Conservation (phyloP, 768 basidiomycete species). For the Amanita exitialis region DNA sequence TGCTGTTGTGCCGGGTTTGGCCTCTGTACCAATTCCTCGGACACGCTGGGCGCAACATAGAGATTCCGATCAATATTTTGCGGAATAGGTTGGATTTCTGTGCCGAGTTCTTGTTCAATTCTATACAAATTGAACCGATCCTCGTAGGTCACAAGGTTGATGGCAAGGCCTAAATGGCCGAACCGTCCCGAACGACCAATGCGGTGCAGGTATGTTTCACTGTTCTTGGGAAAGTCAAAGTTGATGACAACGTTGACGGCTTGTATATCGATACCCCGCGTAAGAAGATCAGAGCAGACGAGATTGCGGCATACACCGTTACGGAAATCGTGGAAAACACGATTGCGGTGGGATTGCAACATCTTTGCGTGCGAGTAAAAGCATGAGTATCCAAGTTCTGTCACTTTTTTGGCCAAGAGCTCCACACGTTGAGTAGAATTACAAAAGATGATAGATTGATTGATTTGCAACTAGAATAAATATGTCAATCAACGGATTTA, state of each 20-base stretch:
- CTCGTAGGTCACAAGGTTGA: slow-evolving; percentile 97
- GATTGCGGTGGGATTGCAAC: slow-evolving; percentile 97
- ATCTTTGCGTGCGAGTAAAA: slow-evolving; percentile 99
- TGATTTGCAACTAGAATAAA: slow-evolving; percentile 85
- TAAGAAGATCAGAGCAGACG: slow-evolving; percentile 95
- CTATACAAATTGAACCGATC: slow-evolving; percentile 96
- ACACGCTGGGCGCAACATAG: slow-evolving; percentile 76
- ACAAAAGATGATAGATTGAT: slow-evolving; percentile 99
- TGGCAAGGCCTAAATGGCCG: slow-evolving; percentile 93
- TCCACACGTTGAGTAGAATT: slow-evolving; percentile 99
- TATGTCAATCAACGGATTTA: slow-evolving; percentile 3
- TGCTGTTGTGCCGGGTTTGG: slow-evolving; percentile 24
- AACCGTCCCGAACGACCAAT: slow-evolving; percentile 98
- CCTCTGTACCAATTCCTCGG: slow-evolving; percentile 29
- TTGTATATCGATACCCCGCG: slow-evolving; percentile 98
- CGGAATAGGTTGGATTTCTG: slow-evolving; percentile 95
- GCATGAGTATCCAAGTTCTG: slow-evolving; percentile 98
- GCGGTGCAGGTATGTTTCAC: slow-evolving; percentile 96
- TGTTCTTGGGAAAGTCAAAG: slow-evolving; percentile 99
- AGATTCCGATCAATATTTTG: slow-evolving; percentile 82
- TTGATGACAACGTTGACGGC: slow-evolving; percentile 99
- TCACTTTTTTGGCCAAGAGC: slow-evolving; percentile 98
- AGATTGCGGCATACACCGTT: slow-evolving; percentile 97
- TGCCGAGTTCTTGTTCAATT: slow-evolving; percentile 97
- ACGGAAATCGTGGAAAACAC: slow-evolving; percentile 99